A percentile compares a stretch with the other conserved stretches of the same genome.
These are phyloP conservation scores for Biscogniauxia marginata DNA, from an alignment of 2,329 filamentous ascomycete genomes.

Conservation along the genomic window DNA sequence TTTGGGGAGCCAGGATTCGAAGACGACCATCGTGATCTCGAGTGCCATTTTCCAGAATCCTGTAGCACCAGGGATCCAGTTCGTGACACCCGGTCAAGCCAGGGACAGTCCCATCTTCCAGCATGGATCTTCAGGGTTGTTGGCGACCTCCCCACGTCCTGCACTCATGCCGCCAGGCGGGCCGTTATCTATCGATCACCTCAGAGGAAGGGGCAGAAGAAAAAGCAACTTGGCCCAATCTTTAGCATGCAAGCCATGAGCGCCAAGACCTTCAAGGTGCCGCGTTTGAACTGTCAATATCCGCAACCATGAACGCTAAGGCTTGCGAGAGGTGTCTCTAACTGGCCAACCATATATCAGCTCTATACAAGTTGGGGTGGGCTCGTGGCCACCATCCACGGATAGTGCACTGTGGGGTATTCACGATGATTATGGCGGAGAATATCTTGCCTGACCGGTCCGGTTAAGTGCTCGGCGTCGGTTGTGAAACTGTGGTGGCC, in stretches of 20 bases:
- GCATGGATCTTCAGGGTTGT: not conserved
- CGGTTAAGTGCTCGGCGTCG: not conserved
- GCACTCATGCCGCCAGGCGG: not conserved
- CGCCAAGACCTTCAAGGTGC: not conserved
- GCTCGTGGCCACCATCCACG: not conserved
- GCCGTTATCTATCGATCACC: constrained; percentile 33
- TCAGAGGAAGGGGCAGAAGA: constrained; percentile 36
- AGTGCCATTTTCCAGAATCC: not conserved
- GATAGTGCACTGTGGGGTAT: not conserved
- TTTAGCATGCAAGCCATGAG: not conserved
- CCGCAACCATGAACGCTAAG: constrained; percentile 1
- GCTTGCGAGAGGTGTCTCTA: constrained; percentile 1
- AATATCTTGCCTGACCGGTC: not conserved
- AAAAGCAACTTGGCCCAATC: not conserved
- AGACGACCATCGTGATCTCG: constrained; percentile 1
- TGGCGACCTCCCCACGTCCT: not conserved
- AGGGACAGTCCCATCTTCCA: not conserved
- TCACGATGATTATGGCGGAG: not conserved
- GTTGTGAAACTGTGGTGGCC: not conserved
- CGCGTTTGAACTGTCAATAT: not conserved
- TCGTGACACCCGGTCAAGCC: not conserved
- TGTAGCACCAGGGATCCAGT: not conserved
- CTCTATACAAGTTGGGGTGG: not conserved
- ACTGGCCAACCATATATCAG: not conserved
- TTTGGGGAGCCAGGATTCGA: not conserved